Evolutionary conservation across 2,329 filamentous ascomycete genomes (phyloP), one percentile per base, ranked within the genome.

Genomic region (Clarireedia hainanense): DNA sequence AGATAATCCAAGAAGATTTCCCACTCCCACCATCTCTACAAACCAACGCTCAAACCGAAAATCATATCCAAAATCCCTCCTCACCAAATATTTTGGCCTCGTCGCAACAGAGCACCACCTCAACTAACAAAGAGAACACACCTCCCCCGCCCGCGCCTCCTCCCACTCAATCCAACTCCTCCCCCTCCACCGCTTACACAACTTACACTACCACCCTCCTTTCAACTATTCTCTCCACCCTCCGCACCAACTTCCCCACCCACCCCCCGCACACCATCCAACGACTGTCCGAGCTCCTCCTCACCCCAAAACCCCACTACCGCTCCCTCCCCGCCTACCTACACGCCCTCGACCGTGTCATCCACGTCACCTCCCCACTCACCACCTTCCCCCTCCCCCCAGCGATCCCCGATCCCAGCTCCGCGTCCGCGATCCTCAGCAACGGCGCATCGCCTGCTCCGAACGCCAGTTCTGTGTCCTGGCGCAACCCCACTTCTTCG

Each of bases 241-340:
- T 96, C 40, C 76, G 72, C 50, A 76, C 75, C 2, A 80, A 80
- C 62, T 99, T 99, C 71, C 69, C 80, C 23, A 75, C 76, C 3
- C 81, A 88, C 64, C 92, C 94, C 1, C 94, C 94, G 0, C 90
- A 97, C 70, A 97, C 94, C 3, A 81, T 96, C 59, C 94, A 99
- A 73, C 87, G 94, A 40, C 80, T 99, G 23, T 84, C 91, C 23
- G 94, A 99, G 75, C 84, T 97, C 30, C 76, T 96, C 4, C 76
- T 95, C 37, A 73, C 78, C 26, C 94, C 94, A 1, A 85, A 77
- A 58, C 78, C 79, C 55, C 88, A 96, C 72, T 96, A 97, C 74
- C 83, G 81, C 59, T 87, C 84, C 52, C 79, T 97, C 2, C 83
- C 89, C 0, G 80, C 91, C 10, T 99, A 94, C 70, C 82, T 99